Evolutionary conservation across 2,329 filamentous ascomycete genomes (phyloP), one percentile per base, ranked within the genome.

Genomic region (Fusarium denticulatum): DNA sequence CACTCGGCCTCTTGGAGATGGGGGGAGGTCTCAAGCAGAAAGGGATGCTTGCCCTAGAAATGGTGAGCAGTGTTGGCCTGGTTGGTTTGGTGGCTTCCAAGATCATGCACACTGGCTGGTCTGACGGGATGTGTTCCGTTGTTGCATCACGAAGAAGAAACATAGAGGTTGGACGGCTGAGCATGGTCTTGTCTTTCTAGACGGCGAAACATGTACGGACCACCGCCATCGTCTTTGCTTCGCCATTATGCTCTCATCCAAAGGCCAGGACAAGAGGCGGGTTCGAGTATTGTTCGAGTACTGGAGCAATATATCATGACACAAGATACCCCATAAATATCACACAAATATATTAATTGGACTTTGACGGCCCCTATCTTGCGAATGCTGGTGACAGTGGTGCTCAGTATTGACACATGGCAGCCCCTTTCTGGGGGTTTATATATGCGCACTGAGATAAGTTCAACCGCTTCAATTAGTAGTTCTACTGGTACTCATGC

Each of bases 1-100:
- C 95, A 2, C 85, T 97, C 0, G 95, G 95, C 0, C 81, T 97
- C 40, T 86, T 97, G 58, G 87, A 91, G 69, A 88, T 95, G 72
- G 89, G 89, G 6, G 90, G 92, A 26, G 88, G 90, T 40, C 78
- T 97, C 43, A 90, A 88, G 75, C 86, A 87, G 49, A 88, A 87
- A 50, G 89, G 93, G 1, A 91, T 91, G 85, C 81, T 92, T 52
- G 88, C 93, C 2, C 83, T 97, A 42, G 93, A 95, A 79, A 85
- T 97, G 11, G 82, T 95, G 28, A 93, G 94, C 20, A 90, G 93
- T 58, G 85, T 95, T 60, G 91, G 94, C 1, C 84, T 96, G 34
- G 80, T 97, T 7, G 93, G 94, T 7, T 93, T 93, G 20, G 80
- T 96, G 40, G 89, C 91, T 28, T 85, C 93, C 55, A 93, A 89